Conservation (phyloP, 164 flowering plant genomes). For the Nymphaea colorata region DNA sequence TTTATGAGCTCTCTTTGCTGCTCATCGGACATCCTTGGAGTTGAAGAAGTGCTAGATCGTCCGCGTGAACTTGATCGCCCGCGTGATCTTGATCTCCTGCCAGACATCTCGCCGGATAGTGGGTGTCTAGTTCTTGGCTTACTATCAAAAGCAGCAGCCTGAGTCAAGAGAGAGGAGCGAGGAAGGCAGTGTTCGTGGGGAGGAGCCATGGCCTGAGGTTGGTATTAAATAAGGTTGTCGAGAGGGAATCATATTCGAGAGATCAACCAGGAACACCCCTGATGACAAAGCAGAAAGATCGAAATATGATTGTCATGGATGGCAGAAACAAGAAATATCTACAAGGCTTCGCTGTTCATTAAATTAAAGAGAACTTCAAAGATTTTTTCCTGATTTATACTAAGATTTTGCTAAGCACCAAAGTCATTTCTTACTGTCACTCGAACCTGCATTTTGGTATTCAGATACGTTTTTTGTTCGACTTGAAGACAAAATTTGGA, state of each 20-base stretch:
- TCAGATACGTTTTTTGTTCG: no score
- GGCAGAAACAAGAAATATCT: no score
- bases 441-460: no score
- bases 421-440: no score
- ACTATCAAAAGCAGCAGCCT: background rate
- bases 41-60: background rate
- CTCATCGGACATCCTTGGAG: constrained; percentile 46
- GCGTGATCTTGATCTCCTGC: constrained; percentile 46
- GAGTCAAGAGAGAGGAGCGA: background rate
- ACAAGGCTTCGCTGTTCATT: no score
- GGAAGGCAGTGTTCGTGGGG: background rate
- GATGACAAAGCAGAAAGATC: no score
- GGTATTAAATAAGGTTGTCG: constrained; percentile 12
- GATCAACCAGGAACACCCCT: constrained; percentile 15
- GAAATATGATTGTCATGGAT: no score
- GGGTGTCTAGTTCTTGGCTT: background rate
- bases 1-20: constrained; percentile 72
- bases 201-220: constrained; percentile 7
- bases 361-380: no score
- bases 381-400: no score
- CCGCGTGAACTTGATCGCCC: constrained; percentile 64
- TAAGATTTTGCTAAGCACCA: no score
- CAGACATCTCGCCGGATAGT: background rate
- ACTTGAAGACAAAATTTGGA: no score
- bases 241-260: constrained; percentile 8